Evolutionary conservation across 768 basidiomycete genomes (phyloP), one percentile per base, ranked within the genome.

Genomic region (Melanogaster broomeanus): DNA sequence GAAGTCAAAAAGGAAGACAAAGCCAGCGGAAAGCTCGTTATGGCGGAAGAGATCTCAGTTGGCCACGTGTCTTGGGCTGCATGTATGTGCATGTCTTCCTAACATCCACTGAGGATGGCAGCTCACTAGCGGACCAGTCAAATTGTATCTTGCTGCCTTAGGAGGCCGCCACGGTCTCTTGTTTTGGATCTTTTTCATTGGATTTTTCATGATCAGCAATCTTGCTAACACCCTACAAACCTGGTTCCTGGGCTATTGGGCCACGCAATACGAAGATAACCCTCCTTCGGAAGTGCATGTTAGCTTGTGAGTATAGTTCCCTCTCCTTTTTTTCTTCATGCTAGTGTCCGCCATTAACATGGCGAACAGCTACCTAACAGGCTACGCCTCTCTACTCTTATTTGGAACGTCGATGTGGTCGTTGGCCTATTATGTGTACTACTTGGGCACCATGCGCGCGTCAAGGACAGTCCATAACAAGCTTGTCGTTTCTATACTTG

Each of bases 31-130:
- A 84, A 85, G 60, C 72, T 88, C n/a, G 77, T 87, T 41, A 66
- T 84, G 7, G 78, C 77, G 0, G 87, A 88, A 61, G 87, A 88
- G 60, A 74, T 86, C 40, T 77, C 72, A 6, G 73, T 77, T 45
- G 85, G 85, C 0, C 81, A 80, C 52, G 77, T 87, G 25, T 77
- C 79, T 41, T 81, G 79, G 77, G 50, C 69, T 33, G 70, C 79
- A 37, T 55, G 75, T 68, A 64, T 52, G 71, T 68, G 19, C 7
- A 12, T 15, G 9, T 22, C 66, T 40, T 30, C 9, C n/a, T 3
- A 40, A 13, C n/a, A 27, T 5, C 1, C 31, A 12, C 8, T 38
- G 9, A n/a, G 37, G 28, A 15, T 30, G 18, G 35, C 13, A 39
- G 16, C 62, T 72, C 31, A 56, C 67, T 15, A 60, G 65, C 9